Conservation (phyloP, 2,329 filamentous ascomycete species). For the Orbilia blumenaviensis region DNA sequence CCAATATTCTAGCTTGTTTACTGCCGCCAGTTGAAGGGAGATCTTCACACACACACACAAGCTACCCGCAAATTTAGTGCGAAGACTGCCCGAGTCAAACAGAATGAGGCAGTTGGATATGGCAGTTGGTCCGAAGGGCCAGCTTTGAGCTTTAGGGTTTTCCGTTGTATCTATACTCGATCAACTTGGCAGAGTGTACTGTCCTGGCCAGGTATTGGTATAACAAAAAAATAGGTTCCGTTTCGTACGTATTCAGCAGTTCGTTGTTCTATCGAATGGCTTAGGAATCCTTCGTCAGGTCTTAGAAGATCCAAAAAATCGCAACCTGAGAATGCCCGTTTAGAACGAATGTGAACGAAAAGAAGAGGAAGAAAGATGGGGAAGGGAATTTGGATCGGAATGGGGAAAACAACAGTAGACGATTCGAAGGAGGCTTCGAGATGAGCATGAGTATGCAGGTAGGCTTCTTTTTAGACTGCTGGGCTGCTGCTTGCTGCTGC, state of each 20-base stretch:
- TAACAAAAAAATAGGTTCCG: neutral
- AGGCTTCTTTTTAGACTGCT: conserved; percentile 45
- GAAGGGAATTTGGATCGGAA: conserved; percentile 19
- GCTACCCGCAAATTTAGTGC: conserved; percentile 11
- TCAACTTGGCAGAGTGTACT: too few relatives aligned
- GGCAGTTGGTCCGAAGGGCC: neutral
- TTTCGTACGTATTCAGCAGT: too few relatives aligned
- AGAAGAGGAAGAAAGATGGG: neutral
- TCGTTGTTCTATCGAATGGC: too few relatives aligned
- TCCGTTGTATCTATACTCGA: neutral
- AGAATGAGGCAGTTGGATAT: conserved; percentile 31
- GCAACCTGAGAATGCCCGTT: neutral
- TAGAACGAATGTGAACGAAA: neutral
- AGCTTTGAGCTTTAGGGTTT: neutral
- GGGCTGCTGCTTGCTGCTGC: conserved; percentile 25
- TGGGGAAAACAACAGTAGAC: neutral
- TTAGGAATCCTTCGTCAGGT: conserved; percentile 13
- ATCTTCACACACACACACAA: too few relatives aligned
- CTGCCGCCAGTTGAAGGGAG: conserved; percentile 2
- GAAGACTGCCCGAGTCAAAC: conserved; percentile 32
- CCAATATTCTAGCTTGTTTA: neutral
- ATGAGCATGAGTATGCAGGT: conserved; percentile 22
- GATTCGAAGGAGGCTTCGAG: neutral
- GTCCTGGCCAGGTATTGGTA: neutral
- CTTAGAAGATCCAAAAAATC: neutral